These are phyloP conservation scores for Chalciporus piperatus DNA, from an alignment of 768 basidiomycete species.

Conservation along the genomic window DNA sequence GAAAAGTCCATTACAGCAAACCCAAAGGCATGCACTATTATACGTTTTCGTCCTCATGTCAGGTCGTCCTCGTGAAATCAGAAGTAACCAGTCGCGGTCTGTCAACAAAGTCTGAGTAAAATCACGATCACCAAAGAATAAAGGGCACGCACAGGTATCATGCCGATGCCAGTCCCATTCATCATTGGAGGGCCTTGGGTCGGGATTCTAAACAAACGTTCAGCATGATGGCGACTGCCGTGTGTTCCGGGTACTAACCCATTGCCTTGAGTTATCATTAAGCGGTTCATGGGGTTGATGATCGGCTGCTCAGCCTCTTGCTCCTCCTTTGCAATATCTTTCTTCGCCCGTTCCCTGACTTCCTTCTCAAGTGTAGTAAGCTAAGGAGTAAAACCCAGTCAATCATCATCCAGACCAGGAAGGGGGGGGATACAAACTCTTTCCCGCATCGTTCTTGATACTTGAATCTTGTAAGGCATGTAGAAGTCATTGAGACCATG, in stretches of 20 bases:
- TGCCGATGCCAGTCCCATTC: constrained; percentile 52
- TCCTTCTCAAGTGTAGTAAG: constrained; percentile 82
- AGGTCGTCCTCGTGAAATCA: constrained; percentile 16
- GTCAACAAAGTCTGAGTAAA: constrained; percentile 7
- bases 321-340: constrained; percentile 85
- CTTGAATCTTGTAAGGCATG: constrained; percentile 94
- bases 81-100: constrained; percentile 67
- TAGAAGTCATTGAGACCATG: constrained; percentile 95
- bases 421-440: constrained; percentile 44
- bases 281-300: constrained; percentile 71
- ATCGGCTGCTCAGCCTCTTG: constrained; percentile 84
- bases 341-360: constrained; percentile 82
- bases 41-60: constrained; percentile 18
- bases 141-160: constrained; percentile 56
- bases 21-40: constrained; percentile 23
- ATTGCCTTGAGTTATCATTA: constrained; percentile 75
- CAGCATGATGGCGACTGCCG: not conserved
- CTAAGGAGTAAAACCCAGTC: constrained; percentile 33
- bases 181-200: constrained; percentile 59
- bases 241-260: constrained; percentile 34
- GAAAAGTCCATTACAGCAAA: constrained; percentile 25
- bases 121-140: not conserved
- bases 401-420: constrained; percentile 11
- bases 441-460: constrained; percentile 73
- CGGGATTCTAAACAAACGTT: constrained; percentile 44